These are phyloP conservation scores for Picea sitchensis DNA, from an alignment of 75 land plant genomes.

Conservation along the genomic window DNA sequence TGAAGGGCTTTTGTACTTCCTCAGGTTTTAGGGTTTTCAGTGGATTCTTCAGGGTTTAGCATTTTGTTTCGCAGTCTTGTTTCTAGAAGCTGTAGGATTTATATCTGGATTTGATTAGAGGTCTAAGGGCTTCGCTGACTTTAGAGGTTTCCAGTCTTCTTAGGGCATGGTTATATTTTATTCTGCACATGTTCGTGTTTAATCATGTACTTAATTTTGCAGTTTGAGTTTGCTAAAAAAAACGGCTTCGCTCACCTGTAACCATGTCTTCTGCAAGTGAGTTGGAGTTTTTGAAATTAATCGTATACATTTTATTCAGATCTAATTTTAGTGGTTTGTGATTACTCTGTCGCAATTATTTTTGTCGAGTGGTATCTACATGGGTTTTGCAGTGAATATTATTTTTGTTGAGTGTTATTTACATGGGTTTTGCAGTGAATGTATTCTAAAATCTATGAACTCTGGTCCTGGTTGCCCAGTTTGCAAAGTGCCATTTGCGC, in stretches of 20 bases:
- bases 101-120: not conserved
- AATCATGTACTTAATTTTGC: constrained; percentile 15
- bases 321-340: not conserved
- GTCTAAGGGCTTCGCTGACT: not conserved
- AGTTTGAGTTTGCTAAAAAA: constrained; percentile 69
- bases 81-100: not conserved
- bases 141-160: not conserved
- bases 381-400: constrained; percentile 33
- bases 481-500: constrained; percentile 68
- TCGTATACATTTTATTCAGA: not conserved
- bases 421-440: constrained; percentile 32
- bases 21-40: too few species aligned
- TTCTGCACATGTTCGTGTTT: not conserved
- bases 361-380: not conserved
- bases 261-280: constrained; percentile 87
- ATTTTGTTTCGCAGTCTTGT: not conserved
- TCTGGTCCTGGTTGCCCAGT: constrained; percentile 65
- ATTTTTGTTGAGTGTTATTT: not conserved
- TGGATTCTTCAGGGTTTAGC: not conserved
- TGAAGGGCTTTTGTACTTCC: too few species aligned
- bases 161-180: not conserved
- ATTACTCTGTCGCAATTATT: not conserved
- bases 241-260: constrained; percentile 74
- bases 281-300: constrained; percentile 4
- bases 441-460: constrained; percentile 69